A percentile compares a stretch with the other conserved stretches of the same genome.
Conservation (phyloP, 2,329 filamentous ascomycete genomes). For the Truncatella angustata region DNA sequence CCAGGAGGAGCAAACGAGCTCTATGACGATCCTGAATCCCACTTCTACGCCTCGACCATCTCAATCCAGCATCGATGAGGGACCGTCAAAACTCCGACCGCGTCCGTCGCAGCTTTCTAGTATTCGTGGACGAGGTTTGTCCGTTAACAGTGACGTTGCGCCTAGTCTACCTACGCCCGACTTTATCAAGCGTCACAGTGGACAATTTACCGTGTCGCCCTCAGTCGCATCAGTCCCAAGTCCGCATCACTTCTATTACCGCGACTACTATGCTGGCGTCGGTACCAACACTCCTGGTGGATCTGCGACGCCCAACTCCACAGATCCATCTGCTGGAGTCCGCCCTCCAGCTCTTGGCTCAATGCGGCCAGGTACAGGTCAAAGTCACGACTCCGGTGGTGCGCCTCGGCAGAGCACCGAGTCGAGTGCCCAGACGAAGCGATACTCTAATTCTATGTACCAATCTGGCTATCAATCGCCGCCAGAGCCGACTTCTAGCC, state of each 20-base stretch:
- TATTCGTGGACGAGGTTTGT: constrained; percentile 54
- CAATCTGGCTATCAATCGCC: constrained; percentile 40
- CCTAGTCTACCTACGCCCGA: constrained; percentile 65
- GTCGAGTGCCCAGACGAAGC: constrained; percentile 41
- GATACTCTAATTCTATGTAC: constrained; percentile 56
- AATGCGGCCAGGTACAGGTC: constrained; percentile 57
- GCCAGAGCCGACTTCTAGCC: constrained; percentile 31
- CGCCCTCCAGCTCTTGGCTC: constrained; percentile 45
- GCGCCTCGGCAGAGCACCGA: constrained; percentile 53
- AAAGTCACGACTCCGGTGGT: constrained; percentile 56
- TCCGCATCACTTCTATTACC: constrained; percentile 56
- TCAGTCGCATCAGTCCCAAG: constrained; percentile 44
- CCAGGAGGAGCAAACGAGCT: constrained; percentile 68
- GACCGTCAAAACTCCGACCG: constrained; percentile 45
- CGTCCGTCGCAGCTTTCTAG: constrained; percentile 46
- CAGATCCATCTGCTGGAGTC: constrained; percentile 50
- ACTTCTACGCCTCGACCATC: constrained; percentile 58
- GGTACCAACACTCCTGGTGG: constrained; percentile 51
- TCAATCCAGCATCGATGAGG: constrained; percentile 57
- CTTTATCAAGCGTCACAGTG: constrained; percentile 63
- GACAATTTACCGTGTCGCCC: constrained; percentile 62
- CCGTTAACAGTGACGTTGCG: constrained; percentile 60
- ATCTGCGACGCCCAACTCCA: constrained; percentile 55
- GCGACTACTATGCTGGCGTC: constrained; percentile 48
- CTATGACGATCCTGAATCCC: constrained; percentile 77